Conservation (phyloP, 1,284 basidiomycete genomes). For the Coniferiporia weirii region DNA sequence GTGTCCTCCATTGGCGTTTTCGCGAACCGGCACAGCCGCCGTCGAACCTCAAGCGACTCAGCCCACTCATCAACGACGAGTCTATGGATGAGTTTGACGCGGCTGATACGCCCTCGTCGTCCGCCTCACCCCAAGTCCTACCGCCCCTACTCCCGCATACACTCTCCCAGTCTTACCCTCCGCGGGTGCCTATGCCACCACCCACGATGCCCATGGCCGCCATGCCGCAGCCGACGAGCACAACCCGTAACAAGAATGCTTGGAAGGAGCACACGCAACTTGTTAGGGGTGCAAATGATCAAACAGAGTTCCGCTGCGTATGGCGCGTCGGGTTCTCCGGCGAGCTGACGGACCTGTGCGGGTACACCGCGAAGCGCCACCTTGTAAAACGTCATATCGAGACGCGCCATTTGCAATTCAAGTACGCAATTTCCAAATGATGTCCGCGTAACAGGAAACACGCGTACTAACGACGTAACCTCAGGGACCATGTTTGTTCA, state of each 20-base stretch:
- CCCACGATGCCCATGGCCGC: conserved; percentile 24
- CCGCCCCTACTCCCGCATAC: conserved; percentile 9
- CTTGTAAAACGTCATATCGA: conserved; percentile 64
- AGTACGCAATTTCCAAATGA: conserved; percentile 35
- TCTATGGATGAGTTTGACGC: conserved; percentile 5
- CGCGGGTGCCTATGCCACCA: not conserved
- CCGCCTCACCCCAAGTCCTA: not conserved
- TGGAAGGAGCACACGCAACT: conserved; percentile 15
- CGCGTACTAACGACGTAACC: conserved; percentile 18
- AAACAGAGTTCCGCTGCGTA: conserved; percentile 24
- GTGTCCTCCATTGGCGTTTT: conserved; percentile 7
- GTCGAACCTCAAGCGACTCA: not conserved
- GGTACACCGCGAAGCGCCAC: conserved; percentile 56
- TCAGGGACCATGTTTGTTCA: conserved; percentile 49
- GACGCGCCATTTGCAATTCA: conserved; percentile 54
- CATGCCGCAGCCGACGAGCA: conserved; percentile 21
- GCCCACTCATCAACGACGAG: not conserved
- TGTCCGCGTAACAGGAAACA: conserved; percentile 10
- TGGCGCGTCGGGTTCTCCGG: conserved; percentile 23
- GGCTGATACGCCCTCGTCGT: not conserved
- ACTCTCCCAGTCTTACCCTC: conserved; percentile 2
- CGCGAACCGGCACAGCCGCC: not conserved
- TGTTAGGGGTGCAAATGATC: conserved; percentile 5
- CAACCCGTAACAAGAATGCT: conserved; percentile 19
- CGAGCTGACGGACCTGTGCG: conserved; percentile 31